A percentile compares a stretch with the other conserved stretches of the same genome.
These are phyloP conservation scores for Malassezia furfur DNA, from an alignment of 1,284 basidiomycete species.

Conservation along the genomic window DNA sequence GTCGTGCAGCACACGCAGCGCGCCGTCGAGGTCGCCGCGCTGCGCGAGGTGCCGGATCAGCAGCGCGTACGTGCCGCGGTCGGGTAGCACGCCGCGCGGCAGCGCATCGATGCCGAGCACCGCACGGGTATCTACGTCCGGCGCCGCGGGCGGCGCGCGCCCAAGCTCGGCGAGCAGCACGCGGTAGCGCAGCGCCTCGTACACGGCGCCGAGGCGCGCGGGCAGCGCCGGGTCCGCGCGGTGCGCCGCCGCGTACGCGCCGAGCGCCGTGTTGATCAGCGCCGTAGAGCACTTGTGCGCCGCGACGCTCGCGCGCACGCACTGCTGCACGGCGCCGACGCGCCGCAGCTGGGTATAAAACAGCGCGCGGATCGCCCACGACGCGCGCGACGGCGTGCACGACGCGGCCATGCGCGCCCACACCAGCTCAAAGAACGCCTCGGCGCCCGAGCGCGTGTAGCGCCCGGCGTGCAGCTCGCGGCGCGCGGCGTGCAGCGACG, in stretches of 20 bases:
- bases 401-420: slow-evolving; percentile 1
- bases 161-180: background rate
- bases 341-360: slow-evolving; percentile 5
- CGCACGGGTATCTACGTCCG: background rate
- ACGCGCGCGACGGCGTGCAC: background rate
- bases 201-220: slow-evolving; percentile 1
- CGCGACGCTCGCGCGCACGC: background rate
- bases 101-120: slow-evolving; percentile 4
- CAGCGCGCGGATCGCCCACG: slow-evolving; percentile 10
- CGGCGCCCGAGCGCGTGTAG: background rate
- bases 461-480: background rate
- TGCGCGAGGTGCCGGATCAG: slow-evolving; percentile 4
- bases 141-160: background rate
- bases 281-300: background rate
- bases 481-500: slow-evolving; percentile 1
- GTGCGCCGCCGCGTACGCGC: background rate
- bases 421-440: slow-evolving; percentile 1
- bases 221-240: background rate
- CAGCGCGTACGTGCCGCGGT: slow-evolving; percentile 9
- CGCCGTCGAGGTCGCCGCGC: slow-evolving; percentile 7
- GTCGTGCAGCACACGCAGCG: slow-evolving; percentile 16
- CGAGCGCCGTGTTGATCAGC: slow-evolving; percentile 3
- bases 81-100: background rate
- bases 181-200: slow-evolving; percentile 6
- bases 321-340: background rate